Evolutionary conservation across 768 basidiomycete genomes (phyloP), one percentile per base, ranked within the genome.

Genomic region (Leccinum subtestaceum): DNA sequence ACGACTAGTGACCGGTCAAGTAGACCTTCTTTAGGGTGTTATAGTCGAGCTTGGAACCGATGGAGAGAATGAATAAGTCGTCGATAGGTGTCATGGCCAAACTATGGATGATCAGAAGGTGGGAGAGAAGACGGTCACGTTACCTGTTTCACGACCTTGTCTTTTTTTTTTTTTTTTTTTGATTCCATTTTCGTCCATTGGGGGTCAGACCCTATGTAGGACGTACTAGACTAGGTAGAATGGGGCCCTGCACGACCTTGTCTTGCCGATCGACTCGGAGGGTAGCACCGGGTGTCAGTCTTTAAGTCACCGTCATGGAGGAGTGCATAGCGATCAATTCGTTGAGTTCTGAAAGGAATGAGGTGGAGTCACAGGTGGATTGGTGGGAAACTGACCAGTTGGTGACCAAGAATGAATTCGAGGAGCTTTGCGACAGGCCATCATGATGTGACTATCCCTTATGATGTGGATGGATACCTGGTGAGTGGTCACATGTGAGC

Each of bases 401-500:
- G 21, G 21, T 21, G 21, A 21, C 21, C 21, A 21, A 96, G 81
- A 3, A 81, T 81, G 58, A 21, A 21, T 21, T 93, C 89, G 9
- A 95, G 80, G 0, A 95, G 65, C 68, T 92, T 93, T 0, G 93
- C 90, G 7, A 93, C 84, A 2, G 93, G 93, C 90, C 91, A 95
- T 21, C 21, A 21, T 21, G 21, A 21, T 2, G 91, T 80, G 48
- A 95, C 74, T 13, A 91, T 72, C 4, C 83, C 86, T 91, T 92
- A 54, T 61, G 25, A 10, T 1, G 48, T 60, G 10, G n/a, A 12
- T 21, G 21, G 21, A 21, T 21, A 9, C 40, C 57, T 2, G 52
- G 47, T 8, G 13, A 3, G 27, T 27, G 38, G 12, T 27, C 5
- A 6, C 23, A 13, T 17, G 11, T n/a, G 32, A 40, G 15, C 32